These are phyloP conservation scores for Zygosaccharomyces sapae DNA, from an alignment of 1,139 yeast species.

Conservation along the genomic window DNA sequence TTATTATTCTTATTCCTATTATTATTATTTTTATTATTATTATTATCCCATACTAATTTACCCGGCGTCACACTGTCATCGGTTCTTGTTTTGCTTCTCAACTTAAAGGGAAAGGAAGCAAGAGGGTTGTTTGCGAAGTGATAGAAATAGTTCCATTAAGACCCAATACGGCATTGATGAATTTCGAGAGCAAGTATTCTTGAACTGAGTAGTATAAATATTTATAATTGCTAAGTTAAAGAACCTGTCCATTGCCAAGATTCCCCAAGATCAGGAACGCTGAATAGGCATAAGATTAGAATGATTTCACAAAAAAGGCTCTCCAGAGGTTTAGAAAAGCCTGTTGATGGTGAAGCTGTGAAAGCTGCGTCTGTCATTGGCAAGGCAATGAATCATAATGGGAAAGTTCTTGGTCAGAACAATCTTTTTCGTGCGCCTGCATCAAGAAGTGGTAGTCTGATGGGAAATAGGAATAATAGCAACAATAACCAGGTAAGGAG, in stretches of 20 bases:
- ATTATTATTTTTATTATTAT: not conserved
- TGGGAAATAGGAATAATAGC: conserved; percentile 1
- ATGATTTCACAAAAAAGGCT: conserved; percentile 13
- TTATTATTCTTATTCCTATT: not conserved
- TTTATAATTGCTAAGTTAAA: not conserved
- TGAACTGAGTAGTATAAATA: conserved; percentile 1
- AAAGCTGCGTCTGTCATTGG: conserved; percentile 45
- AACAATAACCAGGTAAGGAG: conserved; percentile 4
- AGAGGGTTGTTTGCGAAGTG: conserved; percentile 1
- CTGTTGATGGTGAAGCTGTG: conserved; percentile 38
- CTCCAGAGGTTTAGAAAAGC: conserved; percentile 12
- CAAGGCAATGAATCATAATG: conserved; percentile 32
- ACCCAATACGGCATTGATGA: not conserved
- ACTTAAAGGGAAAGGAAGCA: conserved; percentile 4
- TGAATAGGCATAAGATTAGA: no score
- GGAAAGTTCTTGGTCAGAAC: conserved; percentile 24
- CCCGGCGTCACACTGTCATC: conserved; percentile 5
- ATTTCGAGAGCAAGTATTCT: conserved; percentile 6
- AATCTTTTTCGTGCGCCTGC: conserved; percentile 22
- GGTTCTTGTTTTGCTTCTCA: conserved; percentile 6
- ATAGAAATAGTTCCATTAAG: not conserved
- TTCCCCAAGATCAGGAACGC: no score
- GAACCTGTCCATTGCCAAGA: not conserved
- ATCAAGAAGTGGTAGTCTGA: conserved; percentile 2
- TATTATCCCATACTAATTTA: not conserved